Conservation (phyloP, 2,329 filamentous ascomycete genomes). For the Hypocreales sp. region DNA sequence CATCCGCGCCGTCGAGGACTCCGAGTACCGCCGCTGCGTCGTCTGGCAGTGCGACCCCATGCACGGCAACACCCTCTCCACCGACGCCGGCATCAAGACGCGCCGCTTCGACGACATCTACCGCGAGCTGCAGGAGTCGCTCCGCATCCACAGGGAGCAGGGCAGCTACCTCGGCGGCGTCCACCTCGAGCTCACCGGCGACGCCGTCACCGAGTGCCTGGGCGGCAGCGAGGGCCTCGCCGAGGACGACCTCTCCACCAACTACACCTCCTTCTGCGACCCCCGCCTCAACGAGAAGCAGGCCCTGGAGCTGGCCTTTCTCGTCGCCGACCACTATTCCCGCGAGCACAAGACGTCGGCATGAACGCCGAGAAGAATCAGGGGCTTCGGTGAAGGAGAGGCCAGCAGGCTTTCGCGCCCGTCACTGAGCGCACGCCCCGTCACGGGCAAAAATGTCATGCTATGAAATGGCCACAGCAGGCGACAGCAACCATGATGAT, state of each 20-base stretch:
- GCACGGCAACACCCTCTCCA: constrained; percentile 70
- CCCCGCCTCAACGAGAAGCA: constrained; percentile 95
- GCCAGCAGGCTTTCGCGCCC: neutral
- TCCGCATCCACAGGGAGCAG: constrained; percentile 70
- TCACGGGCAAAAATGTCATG: too few relatives aligned
- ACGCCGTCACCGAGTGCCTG: constrained; percentile 91
- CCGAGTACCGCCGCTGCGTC: constrained; percentile 49
- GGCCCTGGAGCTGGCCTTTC: constrained; percentile 83
- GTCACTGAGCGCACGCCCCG: neutral
- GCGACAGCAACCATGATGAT: too few relatives aligned
- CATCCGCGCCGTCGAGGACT: constrained; percentile 75
- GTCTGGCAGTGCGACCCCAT: constrained; percentile 99
- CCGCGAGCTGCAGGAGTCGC: constrained; percentile 66
- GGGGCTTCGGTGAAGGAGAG: neutral
- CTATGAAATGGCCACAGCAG: too few relatives aligned
- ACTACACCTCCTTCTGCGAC: constrained; percentile 95
- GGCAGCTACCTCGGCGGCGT: constrained; percentile 84
- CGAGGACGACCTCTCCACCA: constrained; percentile 75
- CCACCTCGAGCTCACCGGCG: constrained; percentile 88
- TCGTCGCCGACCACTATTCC: constrained; percentile 70
- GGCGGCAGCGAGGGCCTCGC: constrained; percentile 76
- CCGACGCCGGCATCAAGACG: constrained; percentile 73
- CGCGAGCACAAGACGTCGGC: constrained; percentile 13
- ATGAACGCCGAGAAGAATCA: too few relatives aligned
- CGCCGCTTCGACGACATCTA: constrained; percentile 84